Base-by-base conservation (phyloP, 176 grass and related monocot species). In the Carex kokanica region DNA sequence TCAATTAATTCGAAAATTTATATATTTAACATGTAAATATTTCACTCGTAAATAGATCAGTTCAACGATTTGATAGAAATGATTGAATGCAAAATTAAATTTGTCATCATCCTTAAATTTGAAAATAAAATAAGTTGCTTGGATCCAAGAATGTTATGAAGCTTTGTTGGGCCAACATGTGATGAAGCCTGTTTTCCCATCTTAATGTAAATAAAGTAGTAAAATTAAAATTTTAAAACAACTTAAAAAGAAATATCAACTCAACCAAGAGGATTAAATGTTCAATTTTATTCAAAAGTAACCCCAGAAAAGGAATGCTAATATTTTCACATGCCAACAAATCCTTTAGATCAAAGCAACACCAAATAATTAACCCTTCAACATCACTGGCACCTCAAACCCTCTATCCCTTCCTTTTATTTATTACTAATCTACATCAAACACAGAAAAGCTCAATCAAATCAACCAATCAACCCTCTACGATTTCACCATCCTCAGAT, bases 381-480 rank as follows among this genome's bases (percentile, higher is more conserved):
- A 38, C 36, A 38, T 38, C 36, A 38, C 36, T 38, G 36, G 5
- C 36, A 38, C 36, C 4, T 38, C 36, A 38, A 38, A 75, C 59
- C 17, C 57, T 17, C 52, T 81, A 41, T 43, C 60, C 69, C 55
- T 64, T 64, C 36, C 71, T 54, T 11, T 49, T 49, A 49, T 45
- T 73, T 85, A 78, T 85, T 73, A 41, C 68, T 64, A 78, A 78
- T 52, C 67, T 61, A 85, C 47, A 78, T 6, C 73, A 78, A 78
- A 59, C 53, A 60, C 27, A 38, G 7, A 27, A 31, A 8, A 12
- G 52, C 16, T 92, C 38, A 98, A 78, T 92, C 60, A 98, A 78
- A 78, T 92, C 60, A 98, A 78, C 87, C 47, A 98, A 78, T 92
- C 60, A 98, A 78, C 87, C 90, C 55, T 93, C 91, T 27, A 95